Base-by-base conservation (phyloP, 2,329 filamentous ascomycete species). In the Nothomitra cinnamomea region DNA sequence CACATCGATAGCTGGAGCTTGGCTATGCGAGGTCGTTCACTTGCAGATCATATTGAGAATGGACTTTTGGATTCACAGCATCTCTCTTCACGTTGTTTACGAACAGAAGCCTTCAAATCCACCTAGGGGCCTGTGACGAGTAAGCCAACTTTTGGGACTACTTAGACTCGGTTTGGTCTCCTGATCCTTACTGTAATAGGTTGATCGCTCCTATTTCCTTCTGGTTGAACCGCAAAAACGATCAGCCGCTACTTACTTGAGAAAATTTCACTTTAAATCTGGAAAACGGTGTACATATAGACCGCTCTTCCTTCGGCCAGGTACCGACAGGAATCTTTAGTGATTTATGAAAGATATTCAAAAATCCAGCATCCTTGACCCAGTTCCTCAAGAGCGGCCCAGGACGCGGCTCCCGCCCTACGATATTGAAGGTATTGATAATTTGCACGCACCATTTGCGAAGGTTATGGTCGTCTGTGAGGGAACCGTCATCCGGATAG, bases 381-480 rank as follows among this genome's bases (percentile, higher is more conserved):
- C 52, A 47, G 21, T 17, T 4, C 22, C 25, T n/a, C 41, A 47
- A 19, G 15, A 19, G 5, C 12, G 52, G 41, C 8, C 52, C 52
- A 5, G 52, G 52, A 22, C 10, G 19, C 12, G 45, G 41, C 19
- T 36, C 45, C 10, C 52, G 52, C 28, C 42, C 52, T 22, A 22
- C 21, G 41, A 10, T 42, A 25, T 22, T 24, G 8, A 53, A 35
- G 19, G 41, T 35, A 43, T 43, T 17, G 22, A 24, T 24, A 13
- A 42, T 28, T 22, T 53, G 38, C 21, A 1, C 19, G 17, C 45
- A 12, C 42, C 52, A 53, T 24, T 35, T 47, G 8, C 17, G 41
- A 8, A 53, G 52, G 6, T 42, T 22, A 24, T 53, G 40, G n/a
- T 53, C 40, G 6, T 53, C 52, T 21, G 41, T 53, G 38, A 53